Evolutionary conservation across 192 early-diverging fungal species (phyloP).

Genomic region (Linderina pennispora): DNA sequence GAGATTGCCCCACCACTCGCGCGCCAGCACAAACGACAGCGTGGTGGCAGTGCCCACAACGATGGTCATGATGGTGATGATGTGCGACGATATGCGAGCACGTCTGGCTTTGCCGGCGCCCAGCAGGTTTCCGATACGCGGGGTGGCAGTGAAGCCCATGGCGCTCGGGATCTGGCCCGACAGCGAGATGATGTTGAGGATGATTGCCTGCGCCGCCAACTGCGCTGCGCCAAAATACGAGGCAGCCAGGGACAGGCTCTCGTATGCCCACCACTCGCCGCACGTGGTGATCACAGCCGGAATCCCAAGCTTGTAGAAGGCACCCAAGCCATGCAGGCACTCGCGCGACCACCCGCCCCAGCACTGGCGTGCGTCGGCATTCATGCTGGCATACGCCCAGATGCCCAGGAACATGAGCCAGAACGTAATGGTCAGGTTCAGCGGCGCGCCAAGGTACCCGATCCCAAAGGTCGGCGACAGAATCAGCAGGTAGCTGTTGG

Average conservation of each 20-base stretch:
- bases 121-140: slow-evolving; percentile 71
- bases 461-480: slow-evolving; percentile 54
- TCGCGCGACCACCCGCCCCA: slow-evolving; percentile 82
- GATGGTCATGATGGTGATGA: slow-evolving; percentile 52
- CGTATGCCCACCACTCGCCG: slow-evolving; percentile 74
- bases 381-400: slow-evolving; percentile 56
- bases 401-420: slow-evolving; percentile 60
- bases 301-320: slow-evolving; percentile 61
- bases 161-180: slow-evolving; percentile 69
- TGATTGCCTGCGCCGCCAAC: slow-evolving; percentile 74
- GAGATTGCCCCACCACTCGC: slow-evolving; percentile 48
- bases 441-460: slow-evolving; percentile 76
- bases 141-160: slow-evolving; percentile 66
- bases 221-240: slow-evolving; percentile 66
- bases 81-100: slow-evolving; percentile 49
- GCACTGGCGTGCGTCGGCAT: slow-evolving; percentile 55
- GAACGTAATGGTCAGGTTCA: slow-evolving; percentile 63
- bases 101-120: slow-evolving; percentile 50
- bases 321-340: slow-evolving; percentile 54
- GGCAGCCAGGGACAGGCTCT: slow-evolving; percentile 59
- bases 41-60: slow-evolving; percentile 4
- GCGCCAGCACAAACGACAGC: neutral
- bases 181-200: slow-evolving; percentile 64
- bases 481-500: slow-evolving; percentile 72
- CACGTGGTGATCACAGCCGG: slow-evolving; percentile 75